A percentile compares a stretch with the other conserved stretches of the same genome.
phyloP scores from a whole-genome alignment of 73 alveolate species.

The Uronychia binucleata region DNA sequence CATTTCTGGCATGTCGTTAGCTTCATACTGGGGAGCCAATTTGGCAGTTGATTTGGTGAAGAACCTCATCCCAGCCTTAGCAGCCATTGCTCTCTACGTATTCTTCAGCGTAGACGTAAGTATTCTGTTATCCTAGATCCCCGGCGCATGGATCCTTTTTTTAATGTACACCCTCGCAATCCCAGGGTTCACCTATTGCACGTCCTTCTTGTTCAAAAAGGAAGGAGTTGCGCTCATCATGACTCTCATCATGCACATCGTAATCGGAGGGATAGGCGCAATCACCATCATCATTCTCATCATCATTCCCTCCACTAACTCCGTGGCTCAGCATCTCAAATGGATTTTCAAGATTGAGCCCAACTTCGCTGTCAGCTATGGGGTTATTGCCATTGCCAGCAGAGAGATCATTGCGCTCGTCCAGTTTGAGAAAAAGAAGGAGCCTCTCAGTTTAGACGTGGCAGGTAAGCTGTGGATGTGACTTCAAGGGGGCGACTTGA shows the following conservation, averaged over 20 bases:
- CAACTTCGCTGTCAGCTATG: background rate
- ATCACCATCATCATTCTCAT: slow-evolving; percentile 7
- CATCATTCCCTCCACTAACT: background rate
- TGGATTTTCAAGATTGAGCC: background rate
- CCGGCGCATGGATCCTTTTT: slow-evolving; percentile 63
- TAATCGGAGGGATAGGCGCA: slow-evolving; percentile 74
- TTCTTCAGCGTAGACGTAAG: background rate
- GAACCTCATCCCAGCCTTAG: slow-evolving; percentile 68
- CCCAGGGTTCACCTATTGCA: slow-evolving; percentile 75
- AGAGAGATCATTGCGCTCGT: background rate
- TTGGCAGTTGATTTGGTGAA: slow-evolving; percentile 81
- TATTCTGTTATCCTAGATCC: slow-evolving; percentile 13
- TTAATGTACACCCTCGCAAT: slow-evolving; percentile 42
- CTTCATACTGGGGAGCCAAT: slow-evolving; percentile 85
- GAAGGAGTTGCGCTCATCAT: slow-evolving; percentile 76
- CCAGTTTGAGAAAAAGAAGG: background rate
- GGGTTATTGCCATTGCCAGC: background rate
- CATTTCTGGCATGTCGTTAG: slow-evolving; percentile 82
- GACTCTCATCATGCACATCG: slow-evolving; percentile 75
- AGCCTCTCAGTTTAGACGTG: background rate
- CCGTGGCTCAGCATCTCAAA: background rate
- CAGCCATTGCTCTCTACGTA: slow-evolving; percentile 42
- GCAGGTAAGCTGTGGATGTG: background rate
- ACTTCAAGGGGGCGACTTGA: background rate
- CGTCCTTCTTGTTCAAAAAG: slow-evolving; percentile 28